Conservation (phyloP, 2,329 filamentous ascomycete genomes). For the Claviceps purpurea region DNA sequence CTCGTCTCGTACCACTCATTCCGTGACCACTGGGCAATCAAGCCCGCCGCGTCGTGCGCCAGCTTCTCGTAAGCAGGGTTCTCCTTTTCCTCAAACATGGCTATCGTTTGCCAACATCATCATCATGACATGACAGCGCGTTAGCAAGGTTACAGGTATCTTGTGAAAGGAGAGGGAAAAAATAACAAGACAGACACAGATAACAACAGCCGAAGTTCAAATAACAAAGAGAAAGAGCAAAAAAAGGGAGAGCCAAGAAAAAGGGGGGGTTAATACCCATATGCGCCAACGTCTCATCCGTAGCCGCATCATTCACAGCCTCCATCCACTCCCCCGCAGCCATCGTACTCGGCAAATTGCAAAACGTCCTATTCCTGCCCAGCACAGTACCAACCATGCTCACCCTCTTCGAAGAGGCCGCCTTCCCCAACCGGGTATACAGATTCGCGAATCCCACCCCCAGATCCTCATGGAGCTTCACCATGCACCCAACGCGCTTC, state of each 20-base stretch:
- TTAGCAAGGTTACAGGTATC: conserved; percentile 6
- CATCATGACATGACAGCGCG: not conserved
- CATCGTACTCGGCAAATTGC: conserved; percentile 56
- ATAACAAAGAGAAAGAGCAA: too few relatives aligned
- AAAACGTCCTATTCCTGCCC: conserved; percentile 72
- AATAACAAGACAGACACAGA: not conserved
- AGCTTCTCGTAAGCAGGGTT: conserved; percentile 63
- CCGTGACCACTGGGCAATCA: conserved; percentile 51
- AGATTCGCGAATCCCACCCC: conserved; percentile 71
- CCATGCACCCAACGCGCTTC: conserved; percentile 55
- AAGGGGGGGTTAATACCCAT: conserved; percentile 34
- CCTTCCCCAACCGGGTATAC: conserved; percentile 70
- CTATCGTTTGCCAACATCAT: conserved; percentile 19
- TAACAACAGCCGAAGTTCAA: too few relatives aligned
- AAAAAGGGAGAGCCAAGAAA: not conserved
- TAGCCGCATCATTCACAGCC: conserved; percentile 64
- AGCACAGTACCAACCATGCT: conserved; percentile 44
- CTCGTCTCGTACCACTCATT: conserved; percentile 48
- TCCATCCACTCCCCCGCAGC: conserved; percentile 48
- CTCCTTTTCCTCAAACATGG: conserved; percentile 58
- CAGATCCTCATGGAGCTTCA: conserved; percentile 49
- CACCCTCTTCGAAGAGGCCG: conserved; percentile 40
- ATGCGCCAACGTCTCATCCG: conserved; percentile 71
- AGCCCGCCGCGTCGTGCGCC: conserved; percentile 48
- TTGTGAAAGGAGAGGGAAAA: conserved; percentile 6